Conservation (phyloP, 2,329 filamentous ascomycete genomes). For the Botrytis byssoidea region DNA sequence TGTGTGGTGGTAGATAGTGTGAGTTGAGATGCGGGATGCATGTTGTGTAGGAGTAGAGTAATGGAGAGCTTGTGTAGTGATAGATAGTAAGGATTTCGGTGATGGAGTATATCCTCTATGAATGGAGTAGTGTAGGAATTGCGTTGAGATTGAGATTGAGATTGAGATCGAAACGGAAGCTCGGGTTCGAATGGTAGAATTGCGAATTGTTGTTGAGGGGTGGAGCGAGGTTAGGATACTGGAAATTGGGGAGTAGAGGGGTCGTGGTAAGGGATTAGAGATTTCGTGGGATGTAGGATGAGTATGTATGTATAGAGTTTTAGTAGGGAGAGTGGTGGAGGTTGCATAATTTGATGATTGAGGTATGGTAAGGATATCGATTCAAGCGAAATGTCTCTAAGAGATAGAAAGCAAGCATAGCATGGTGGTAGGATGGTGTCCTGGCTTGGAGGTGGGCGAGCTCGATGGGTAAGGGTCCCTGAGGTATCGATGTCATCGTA, state of each 20-base stretch:
- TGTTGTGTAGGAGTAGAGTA: too few species aligned
- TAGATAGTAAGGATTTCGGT: neutral
- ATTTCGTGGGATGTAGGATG: neutral
- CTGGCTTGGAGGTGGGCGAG: too few species aligned
- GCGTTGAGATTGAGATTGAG: neutral
- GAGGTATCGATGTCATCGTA: neutral
- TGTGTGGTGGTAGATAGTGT: too few species aligned
- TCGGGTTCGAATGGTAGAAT: neutral
- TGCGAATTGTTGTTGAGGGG: too few species aligned
- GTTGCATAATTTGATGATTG: neutral
- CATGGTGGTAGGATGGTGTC: neutral
- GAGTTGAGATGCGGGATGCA: neutral
- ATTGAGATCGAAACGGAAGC: neutral
- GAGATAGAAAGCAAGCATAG: neutral
- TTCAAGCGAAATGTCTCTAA: neutral
- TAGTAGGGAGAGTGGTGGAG: too few species aligned
- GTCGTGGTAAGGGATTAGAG: neutral
- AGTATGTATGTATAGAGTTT: neutral
- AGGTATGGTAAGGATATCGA: neutral
- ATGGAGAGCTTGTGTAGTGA: too few species aligned
- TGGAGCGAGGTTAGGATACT: neutral
- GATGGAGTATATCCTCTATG: neutral
- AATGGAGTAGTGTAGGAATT: neutral
- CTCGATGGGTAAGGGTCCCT: neutral
- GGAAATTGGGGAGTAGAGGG: neutral